phyloP scores from a whole-genome alignment of 2,329 filamentous ascomycete species.

The Monilinia fructicola region DNA sequence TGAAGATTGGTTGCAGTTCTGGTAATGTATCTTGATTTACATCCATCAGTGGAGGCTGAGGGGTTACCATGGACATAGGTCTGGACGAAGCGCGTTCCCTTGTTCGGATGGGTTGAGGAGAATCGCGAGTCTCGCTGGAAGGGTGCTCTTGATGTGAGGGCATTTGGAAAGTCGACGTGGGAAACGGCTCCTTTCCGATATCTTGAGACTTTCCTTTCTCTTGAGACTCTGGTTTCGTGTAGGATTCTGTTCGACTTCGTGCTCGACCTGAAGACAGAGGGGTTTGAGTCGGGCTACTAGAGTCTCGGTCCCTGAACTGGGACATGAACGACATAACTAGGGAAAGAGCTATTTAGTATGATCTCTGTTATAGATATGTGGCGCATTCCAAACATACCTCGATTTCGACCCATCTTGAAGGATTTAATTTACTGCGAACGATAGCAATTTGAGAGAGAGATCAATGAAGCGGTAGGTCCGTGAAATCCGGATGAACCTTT shows the following conservation, averaged over 20 bases:
- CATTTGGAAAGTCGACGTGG: slow-evolving; percentile 16
- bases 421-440: slow-evolving; percentile 7
- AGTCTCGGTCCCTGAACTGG: slow-evolving; percentile 56
- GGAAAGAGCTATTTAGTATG: slow-evolving; percentile 21
- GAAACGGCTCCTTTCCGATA: slow-evolving; percentile 15
- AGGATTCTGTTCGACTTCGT: slow-evolving; percentile 30
- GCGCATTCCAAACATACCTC: slow-evolving; percentile 37
- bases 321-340: slow-evolving; percentile 88
- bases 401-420: slow-evolving; percentile 40
- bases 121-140: slow-evolving; percentile 17
- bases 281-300: slow-evolving; percentile 39
- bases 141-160: slow-evolving; percentile 7
- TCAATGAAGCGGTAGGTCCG: slow-evolving; percentile 27
- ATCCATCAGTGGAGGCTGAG: slow-evolving; percentile 84
- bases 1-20: slow-evolving; percentile 92
- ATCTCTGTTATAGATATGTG: slow-evolving; percentile 10
- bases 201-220: neutral
- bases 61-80: slow-evolving; percentile 82
- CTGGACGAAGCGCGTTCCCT: slow-evolving; percentile 52
- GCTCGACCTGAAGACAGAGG: slow-evolving; percentile 32
- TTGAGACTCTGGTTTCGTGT: slow-evolving; percentile 27
- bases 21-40: slow-evolving; percentile 81
- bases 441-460: slow-evolving; percentile 1
- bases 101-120: slow-evolving; percentile 41
- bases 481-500: slow-evolving; percentile 29